phyloP scores from a whole-genome alignment of 139 green algal genomes.

The Chlorella ohadii region DNA sequence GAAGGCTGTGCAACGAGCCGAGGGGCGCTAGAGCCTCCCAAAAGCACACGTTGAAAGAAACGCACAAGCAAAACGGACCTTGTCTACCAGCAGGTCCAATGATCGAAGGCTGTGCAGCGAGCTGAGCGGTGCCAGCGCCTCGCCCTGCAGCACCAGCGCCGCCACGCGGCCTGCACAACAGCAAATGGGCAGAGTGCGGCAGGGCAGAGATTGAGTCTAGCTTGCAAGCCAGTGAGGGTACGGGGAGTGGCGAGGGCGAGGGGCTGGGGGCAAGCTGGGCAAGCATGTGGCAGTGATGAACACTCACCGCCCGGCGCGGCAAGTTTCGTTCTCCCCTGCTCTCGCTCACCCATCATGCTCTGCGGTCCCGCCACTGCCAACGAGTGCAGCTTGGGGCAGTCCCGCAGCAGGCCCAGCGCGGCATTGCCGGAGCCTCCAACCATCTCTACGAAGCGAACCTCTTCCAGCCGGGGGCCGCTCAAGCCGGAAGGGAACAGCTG shows the following conservation, averaged over 20 bases:
- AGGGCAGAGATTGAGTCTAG: too few species aligned
- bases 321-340: too few species aligned
- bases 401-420: not conserved
- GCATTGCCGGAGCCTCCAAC: not conserved
- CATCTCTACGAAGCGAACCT: not conserved
- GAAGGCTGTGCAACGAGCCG: not conserved
- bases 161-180: not conserved
- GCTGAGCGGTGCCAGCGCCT: not conserved
- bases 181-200: too few species aligned
- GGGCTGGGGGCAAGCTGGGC: too few species aligned
- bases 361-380: not conserved
- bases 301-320: too few species aligned
- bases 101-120: not conserved
- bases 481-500: slow-evolving; percentile 9
- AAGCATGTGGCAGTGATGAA: too few species aligned
- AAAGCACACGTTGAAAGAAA: too few species aligned
- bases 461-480: not conserved
- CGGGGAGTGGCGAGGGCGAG: not conserved
- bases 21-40: too few species aligned
- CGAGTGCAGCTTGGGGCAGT: not conserved
- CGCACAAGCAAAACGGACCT: not conserved
- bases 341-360: not conserved
- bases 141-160: not conserved
- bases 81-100: slow-evolving; percentile 8
- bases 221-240: not conserved